These are phyloP conservation scores for Aspergillus sp. DNA, from an alignment of 2,329 filamentous ascomycete species.

Conservation along the genomic window DNA sequence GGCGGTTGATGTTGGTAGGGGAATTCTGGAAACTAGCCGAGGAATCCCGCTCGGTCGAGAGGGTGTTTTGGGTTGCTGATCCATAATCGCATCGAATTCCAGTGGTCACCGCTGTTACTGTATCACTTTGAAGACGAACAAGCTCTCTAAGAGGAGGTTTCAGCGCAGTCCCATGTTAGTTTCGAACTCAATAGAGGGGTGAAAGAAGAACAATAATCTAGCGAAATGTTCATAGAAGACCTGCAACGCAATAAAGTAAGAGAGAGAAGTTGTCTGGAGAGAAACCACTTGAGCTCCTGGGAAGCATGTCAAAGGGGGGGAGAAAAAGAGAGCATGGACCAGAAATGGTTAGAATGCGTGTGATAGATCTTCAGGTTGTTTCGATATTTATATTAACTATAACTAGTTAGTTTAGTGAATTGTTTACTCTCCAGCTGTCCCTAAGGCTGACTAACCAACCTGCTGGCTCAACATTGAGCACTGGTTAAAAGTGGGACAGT, in stretches of 20 bases:
- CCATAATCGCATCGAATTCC: constrained; percentile 28
- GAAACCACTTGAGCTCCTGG: not conserved
- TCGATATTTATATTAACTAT: not conserved
- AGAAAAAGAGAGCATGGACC: not conserved
- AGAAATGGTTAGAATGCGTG: constrained; percentile 7
- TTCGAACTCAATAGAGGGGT: not conserved
- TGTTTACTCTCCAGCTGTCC: not conserved
- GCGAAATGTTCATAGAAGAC: not conserved
- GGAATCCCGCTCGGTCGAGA: constrained; percentile 45
- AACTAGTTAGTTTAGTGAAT: not conserved
- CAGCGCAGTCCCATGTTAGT: constrained; percentile 6
- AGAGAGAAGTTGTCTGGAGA: not conserved
- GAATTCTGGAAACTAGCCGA: constrained; percentile 53
- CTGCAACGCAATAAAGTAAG: not conserved
- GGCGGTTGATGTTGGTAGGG: constrained; percentile 47
- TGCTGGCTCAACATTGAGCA: not conserved
- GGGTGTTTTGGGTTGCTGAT: constrained; percentile 30
- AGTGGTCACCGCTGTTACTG: not conserved
- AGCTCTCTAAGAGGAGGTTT: not conserved
- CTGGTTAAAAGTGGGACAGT: not conserved
- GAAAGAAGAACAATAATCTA: not conserved
- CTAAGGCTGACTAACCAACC: not conserved
- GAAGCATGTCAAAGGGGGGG: not conserved
- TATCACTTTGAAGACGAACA: not conserved
- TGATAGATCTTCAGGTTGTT: not conserved